Evolutionary conservation across 2,329 filamentous ascomycete genomes (phyloP), one percentile per base, ranked within the genome.

Genomic region (Diaporthe citri): DNA sequence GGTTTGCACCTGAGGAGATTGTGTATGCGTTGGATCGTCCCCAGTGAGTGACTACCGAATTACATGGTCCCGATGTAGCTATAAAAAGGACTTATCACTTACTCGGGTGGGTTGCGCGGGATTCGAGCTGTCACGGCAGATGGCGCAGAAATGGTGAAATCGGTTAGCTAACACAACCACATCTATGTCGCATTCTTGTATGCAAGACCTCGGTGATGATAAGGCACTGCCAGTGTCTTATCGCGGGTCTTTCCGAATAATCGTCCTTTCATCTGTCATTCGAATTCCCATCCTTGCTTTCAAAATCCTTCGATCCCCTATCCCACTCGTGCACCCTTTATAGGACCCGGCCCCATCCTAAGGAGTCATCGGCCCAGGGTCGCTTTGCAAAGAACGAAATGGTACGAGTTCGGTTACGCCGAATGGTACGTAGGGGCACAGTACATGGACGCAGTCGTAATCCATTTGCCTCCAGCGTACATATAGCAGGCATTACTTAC

Each of bases 41-140:
- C 64, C 64, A 67, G 41, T 67, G 64, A 8, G 64, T 46, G 31
- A 25, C 3, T 39, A 17, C 46, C 22, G 46, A 13, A 28, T 20
- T 67, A 5, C 64, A 39, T 39, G 64, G 46, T n/a, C 15, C 46
- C 64, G 31, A 13, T 10, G 46, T 67, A 46, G 64, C 64, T 52
- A 39, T 51, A 39, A 39, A 67, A 67, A n/a, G 46, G 62, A 52
- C 43, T 51, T 67, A 36, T 67, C 64, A 52, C 64, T 67, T 67
- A 28, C 13, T 39, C 64, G 46, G 64, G 64, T 39, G 64, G 64
- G 46, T 28, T 67, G 46, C 34, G 64, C 22, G 46, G 64, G 64
- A 67, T 52, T 67, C 31, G 20, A 52, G 46, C 64, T 39, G 64
- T 67, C 64, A 67, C 64, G 64, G 64, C 64, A 67, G 64, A 67